Evolutionary conservation across 371 early-diverging fungal genomes (phyloP), one percentile per base, ranked within the genome.

Genomic region (Massospora cicadina): DNA sequence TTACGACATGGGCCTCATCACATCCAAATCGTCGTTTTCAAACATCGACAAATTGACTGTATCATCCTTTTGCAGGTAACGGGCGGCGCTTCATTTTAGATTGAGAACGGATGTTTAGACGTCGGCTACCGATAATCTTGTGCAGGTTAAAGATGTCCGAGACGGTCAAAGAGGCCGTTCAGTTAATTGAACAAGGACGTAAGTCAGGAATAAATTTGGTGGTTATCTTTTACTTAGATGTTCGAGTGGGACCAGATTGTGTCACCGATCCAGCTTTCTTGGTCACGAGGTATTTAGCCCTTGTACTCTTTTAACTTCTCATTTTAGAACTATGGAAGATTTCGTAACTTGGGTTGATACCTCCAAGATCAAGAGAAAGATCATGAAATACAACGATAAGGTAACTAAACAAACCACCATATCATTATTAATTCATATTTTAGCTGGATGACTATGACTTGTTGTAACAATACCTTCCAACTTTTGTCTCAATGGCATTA

Each of bases 331-430:
- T 55, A 89, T 97, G 90, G 99, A 98, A 72, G 98, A 98, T 76
- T 98, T 89, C 79, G 90, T 99, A 2, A 94, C 96, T 2, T 99
- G 99, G 99, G 94, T 91, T 12, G 95, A 98, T 70, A 87, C 90
- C 28, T 93, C 94, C 68, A 94, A 93, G 83, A 95, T 98, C 72
- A 97, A 93, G 81, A 80, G 90, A 71, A 97, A 96, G 88, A 94
- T 99, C 69, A 82, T 91, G 74, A 95, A 93, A 73, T 95, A 93
- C 80, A 91, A 92, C 76, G 95, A 93, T 79, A 91, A 91, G 82
- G 88, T 93, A 72, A 31, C 30, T 13, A 56, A 43, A 13, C 25
- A 55, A 30, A 33, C 1, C 28, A 12, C 23, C 28, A 5, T 54
- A n/a, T 30, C 1, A 60, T 13, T 21, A 62, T 55, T 56, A 55